Evolutionary conservation across 805 yeast genomes (phyloP), one percentile per base, ranked within the genome.

Genomic region (Candida methanosorbosa): DNA sequence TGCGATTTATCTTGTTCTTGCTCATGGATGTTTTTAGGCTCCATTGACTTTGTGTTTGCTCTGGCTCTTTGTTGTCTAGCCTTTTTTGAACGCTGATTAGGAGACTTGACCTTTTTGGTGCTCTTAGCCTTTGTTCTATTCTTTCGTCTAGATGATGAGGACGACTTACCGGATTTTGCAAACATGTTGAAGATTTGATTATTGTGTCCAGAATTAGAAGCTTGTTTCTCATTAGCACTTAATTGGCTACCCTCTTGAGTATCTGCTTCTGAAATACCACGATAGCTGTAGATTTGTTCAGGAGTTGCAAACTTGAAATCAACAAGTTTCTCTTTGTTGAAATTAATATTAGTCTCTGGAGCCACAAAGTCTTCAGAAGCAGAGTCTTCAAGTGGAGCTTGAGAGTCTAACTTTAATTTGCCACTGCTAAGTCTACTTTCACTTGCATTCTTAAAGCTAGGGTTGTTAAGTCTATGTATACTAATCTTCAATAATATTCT

Each of bases 251-350:
- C 18, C 5, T 14, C 14, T 7, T 14, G 26, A 6, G 7, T 11
- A 13, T 24, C 19, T 4, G 19, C 17, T 8, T 32, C 18, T 14
- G 3, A 9, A 18, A 9, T 14, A 19, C 27, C 26, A 14, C 13
- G 9, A 21, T 29, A 20, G 15, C 9, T 31, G 34, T 29, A 33
- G n/a, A 46, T 32, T 26, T 43, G 40, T 9, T 46, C 38, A 3
- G 45, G 44, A 1, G 53, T 34, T 1, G 56, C 54, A 37, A 51
- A 51, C 22, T 45, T 34, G 15, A 51, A 39, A 8, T 46, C 41
- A 13, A 48, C 15, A 14, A n/a, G 9, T 3, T 12, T 8, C 5
- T 9, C n/a, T 15, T 20, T 21, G 8, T 8, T 8, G 11, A 9
- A 8, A 11, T 21, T 8, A 9, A 8, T 11, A 5, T 20, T 21